phyloP scores from a whole-genome alignment of 495 filamentous ascomycete species.

The Paragyromitra xinjiangensis region DNA sequence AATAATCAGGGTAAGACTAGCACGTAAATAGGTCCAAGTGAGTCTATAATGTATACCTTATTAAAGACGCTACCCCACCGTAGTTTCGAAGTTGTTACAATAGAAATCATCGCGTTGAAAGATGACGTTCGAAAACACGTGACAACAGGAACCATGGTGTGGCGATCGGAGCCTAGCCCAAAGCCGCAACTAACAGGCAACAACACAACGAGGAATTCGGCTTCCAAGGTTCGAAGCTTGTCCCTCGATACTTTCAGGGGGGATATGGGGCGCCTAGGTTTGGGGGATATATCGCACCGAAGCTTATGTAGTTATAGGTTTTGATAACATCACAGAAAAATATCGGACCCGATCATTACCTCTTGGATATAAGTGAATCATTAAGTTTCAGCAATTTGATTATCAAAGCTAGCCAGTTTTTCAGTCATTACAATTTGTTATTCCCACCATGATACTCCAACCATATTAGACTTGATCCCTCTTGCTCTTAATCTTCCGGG shows the following conservation, averaged over 20 bases:
- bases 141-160: slow-evolving; percentile 1
- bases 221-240: neutral
- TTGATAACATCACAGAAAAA: slow-evolving; percentile 21
- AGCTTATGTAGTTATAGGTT: neutral
- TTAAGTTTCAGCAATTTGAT: slow-evolving; percentile 42
- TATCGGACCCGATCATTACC: slow-evolving; percentile 44
- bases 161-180: neutral
- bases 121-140: slow-evolving; percentile 4
- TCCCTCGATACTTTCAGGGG: no score
- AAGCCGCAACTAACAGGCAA: slow-evolving; percentile 4
- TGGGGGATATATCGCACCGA: neutral
- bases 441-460: slow-evolving; percentile 34
- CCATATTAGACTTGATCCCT: slow-evolving; percentile 26
- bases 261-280: neutral
- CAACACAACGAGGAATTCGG: neutral
- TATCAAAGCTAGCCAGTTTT: slow-evolving; percentile 42
- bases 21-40: neutral
- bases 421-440: slow-evolving; percentile 53
- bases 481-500: slow-evolving; percentile 38
- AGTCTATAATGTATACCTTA: neutral
- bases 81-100: neutral
- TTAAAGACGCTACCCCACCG: neutral
- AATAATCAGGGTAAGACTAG: neutral
- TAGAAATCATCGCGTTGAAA: neutral
- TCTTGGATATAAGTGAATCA: slow-evolving; percentile 23